Base-by-base conservation (phyloP, 1,284 basidiomycete species). In the Porodaedalea pini region DNA sequence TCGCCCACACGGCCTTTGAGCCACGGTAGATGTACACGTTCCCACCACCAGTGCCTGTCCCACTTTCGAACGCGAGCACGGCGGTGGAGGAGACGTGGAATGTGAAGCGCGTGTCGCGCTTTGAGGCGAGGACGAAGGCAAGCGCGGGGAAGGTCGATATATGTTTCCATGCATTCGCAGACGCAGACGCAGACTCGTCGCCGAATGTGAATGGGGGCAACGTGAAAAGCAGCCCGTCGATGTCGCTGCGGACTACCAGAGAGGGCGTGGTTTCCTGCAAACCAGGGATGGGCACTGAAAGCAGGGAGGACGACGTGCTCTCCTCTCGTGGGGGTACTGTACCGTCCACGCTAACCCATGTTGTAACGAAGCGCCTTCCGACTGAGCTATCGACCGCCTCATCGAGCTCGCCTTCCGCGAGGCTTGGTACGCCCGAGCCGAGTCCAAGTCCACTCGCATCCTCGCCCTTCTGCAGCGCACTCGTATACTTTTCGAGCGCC, bases 91-190 rank as follows among this genome's bases (percentile, higher is more conserved):
- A 69, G 31, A 84, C 70, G 66, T 96, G 92, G 64, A 87, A 80
- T 1, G 88, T 88, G 71, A 94, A 92, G 11, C 90, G 81, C 0
- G 88, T 84, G 70, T 96, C 93, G 25, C 85, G 85, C 70, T 99
- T 99, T 3, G 93, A 95, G 1, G 94, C 93, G 29, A 99, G 78
- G 17, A 98, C 96, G 68, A 98, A 99, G 0, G 92, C 81, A 3
- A 99, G 80, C 0, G 94, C 96, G 3, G 92, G 87, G 68, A 86
- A 92, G 0, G 94, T 97, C 8, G 82, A 78, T 1, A 72, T 70
- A 69, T 98, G 95, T 40, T 64, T 73, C 95, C 95, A 98, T 25
- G 57, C 5, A 72, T 71, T 43, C 75, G 47, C n/a, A n/a, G n/a
- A n/a, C n/a, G n/a, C n/a, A n/a, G n/a, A n/a, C n/a, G n/a, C n/a